phyloP scores from a whole-genome alignment of 345 rosid genomes.

The Conringia planisiliqua region DNA sequence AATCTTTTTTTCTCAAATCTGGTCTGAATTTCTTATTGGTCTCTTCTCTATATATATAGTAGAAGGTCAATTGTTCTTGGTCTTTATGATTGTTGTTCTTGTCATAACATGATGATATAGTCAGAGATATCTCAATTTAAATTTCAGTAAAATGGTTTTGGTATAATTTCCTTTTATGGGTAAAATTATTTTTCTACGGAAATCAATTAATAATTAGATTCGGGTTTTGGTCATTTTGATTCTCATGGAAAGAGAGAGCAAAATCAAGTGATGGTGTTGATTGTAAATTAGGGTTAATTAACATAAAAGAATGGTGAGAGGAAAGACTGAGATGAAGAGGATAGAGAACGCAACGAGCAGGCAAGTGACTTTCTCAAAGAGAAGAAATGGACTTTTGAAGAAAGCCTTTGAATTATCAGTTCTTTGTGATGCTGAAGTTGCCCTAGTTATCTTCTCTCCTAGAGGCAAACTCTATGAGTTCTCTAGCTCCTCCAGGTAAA shows the following conservation, averaged over 20 bases:
- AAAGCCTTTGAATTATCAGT: conserved; percentile 84
- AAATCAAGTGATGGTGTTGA: neutral
- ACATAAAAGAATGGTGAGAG: conserved; percentile 60
- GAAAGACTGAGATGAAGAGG: conserved; percentile 89
- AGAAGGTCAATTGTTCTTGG: conserved; percentile 24
- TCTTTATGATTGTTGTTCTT: neutral
- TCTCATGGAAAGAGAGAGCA: neutral
- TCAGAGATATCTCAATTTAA: neutral
- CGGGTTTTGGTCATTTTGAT: neutral
- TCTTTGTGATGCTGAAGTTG: conserved; percentile 87
- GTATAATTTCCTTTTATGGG: neutral
- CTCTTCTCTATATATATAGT: conserved; percentile 22
- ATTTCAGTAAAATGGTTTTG: neutral
- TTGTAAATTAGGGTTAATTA: neutral
- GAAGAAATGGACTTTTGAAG: conserved; percentile 77
- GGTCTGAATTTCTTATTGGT: neutral
- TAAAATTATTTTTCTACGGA: neutral
- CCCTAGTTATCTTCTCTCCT: conserved; percentile 75
- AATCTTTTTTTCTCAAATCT: conserved; percentile 27
- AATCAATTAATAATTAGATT: neutral
- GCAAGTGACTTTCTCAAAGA: conserved; percentile 87
- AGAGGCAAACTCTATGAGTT: conserved; percentile 82
- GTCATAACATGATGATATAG: neutral
- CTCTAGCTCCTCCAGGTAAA: conserved; percentile 58
- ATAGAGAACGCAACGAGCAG: conserved; percentile 83